A percentile compares a stretch with the other conserved stretches of the same genome.
These are phyloP conservation scores for Arabidopsis lyrata DNA, from an alignment of 441 rosid genomes.

Conservation along the genomic window DNA sequence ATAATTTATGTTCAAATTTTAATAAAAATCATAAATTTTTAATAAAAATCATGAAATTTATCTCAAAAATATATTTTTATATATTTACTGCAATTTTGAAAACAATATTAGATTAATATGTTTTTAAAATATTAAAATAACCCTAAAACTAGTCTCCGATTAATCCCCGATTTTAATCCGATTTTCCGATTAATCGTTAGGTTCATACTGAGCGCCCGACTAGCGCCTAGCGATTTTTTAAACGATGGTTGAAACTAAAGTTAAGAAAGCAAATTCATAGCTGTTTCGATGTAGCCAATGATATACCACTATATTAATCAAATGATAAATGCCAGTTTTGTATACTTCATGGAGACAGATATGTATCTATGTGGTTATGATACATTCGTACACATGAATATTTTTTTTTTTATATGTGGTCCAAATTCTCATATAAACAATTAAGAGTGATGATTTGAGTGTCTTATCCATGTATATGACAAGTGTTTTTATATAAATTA, in stretches of 20 bases:
- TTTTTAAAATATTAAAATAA: too few species aligned
- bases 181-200: too few species aligned
- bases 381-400: conserved; percentile 38
- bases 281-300: conserved; percentile 39
- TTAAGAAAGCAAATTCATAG: conserved; percentile 34
- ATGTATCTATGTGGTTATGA: conserved; percentile 37
- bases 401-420: conserved; percentile 28
- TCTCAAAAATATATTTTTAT: too few species aligned
- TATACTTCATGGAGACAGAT: conserved; percentile 32
- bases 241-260: conserved; percentile 22
- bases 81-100: too few species aligned
- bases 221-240: too few species aligned
- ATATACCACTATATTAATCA: conserved; percentile 12
- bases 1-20: too few species aligned
- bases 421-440: conserved; percentile 35
- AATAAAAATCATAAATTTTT: too few species aligned
- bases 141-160: too few species aligned
- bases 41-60: too few species aligned
- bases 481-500: conserved; percentile 27
- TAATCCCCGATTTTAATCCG: too few species aligned
- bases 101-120: too few species aligned
- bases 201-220: too few species aligned
- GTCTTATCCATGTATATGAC: conserved; percentile 35
- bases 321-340: conserved; percentile 37
- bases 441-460: conserved; percentile 38